Evolutionary conservation across 495 filamentous ascomycete genomes (phyloP).

Genomic region (Xanthoparmelia taractica): DNA sequence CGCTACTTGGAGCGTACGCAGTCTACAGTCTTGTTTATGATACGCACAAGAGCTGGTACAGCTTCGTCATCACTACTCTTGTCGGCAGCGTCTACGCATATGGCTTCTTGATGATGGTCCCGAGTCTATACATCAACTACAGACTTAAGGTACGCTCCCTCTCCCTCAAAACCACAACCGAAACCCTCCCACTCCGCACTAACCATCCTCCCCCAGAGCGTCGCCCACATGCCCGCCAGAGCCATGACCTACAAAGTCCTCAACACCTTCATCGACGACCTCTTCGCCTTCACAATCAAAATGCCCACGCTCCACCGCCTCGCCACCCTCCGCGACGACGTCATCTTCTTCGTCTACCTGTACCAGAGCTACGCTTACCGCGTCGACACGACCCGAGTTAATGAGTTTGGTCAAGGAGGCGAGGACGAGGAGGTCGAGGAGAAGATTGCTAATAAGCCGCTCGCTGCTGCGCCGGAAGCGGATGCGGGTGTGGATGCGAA

Average conservation of each 20-base stretch:
- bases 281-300: slow-evolving; percentile 98
- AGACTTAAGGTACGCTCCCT: slow-evolving; percentile 58
- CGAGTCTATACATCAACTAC: slow-evolving; percentile 97
- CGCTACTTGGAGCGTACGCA: slow-evolving; percentile 81
- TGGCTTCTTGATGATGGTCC: slow-evolving; percentile 99
- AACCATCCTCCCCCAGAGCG: slow-evolving; percentile 43
- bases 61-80: slow-evolving; percentile 80
- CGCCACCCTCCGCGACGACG: slow-evolving; percentile 86
- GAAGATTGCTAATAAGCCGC: slow-evolving; percentile 39
- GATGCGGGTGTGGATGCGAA: slow-evolving; percentile 4
- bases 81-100: slow-evolving; percentile 97
- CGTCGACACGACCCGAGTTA: slow-evolving; percentile 84
- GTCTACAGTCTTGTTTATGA: slow-evolving; percentile 87
- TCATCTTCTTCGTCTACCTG: slow-evolving; percentile 98
- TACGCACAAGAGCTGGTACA: slow-evolving; percentile 96
- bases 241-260: slow-evolving; percentile 98
- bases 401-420: slow-evolving; percentile 96
- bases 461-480: slow-evolving; percentile 24
- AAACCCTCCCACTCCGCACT: slow-evolving; percentile 18
- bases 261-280: slow-evolving; percentile 69
- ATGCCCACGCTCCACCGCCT: slow-evolving; percentile 96
- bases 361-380: slow-evolving; percentile 93
- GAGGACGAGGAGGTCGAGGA: slow-evolving; percentile 68
- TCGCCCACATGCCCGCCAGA: slow-evolving; percentile 93
- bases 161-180: slow-evolving; percentile 1